Percentiles rank a stretch among this genome's conserved stretches.
Conservation (phyloP, 1,284 basidiomycete species). For the Rugosomyces carneus region DNA sequence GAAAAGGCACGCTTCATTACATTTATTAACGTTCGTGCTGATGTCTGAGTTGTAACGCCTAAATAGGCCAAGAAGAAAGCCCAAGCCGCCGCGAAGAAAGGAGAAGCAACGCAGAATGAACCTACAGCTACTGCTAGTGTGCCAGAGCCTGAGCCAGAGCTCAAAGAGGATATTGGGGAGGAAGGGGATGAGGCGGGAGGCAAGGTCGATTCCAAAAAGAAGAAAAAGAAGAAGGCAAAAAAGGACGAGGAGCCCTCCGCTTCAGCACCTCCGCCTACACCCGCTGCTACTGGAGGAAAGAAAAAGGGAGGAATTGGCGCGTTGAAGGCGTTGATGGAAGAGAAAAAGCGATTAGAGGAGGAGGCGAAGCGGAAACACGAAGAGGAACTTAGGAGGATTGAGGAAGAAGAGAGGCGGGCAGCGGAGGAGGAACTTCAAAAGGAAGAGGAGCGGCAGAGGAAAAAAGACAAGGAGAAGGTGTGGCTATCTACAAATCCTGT, state of each 20-base stretch:
- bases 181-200: conserved; percentile 53
- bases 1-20: conserved; percentile 62
- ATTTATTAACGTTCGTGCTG: not conserved
- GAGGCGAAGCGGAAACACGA: conserved; percentile 64
- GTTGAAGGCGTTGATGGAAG: conserved; percentile 81
- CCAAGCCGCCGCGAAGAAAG: conserved; percentile 84
- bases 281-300: conserved; percentile 46
- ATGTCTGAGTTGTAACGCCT: conserved; percentile 11
- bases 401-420: conserved; percentile 76
- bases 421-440: conserved; percentile 74
- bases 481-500: conserved; percentile 5
- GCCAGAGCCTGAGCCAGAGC: conserved; percentile 23
- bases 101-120: conserved; percentile 29
- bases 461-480: conserved; percentile 91
- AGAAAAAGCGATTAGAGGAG: conserved; percentile 83
- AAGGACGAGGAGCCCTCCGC: conserved; percentile 65
- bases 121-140: conserved; percentile 19
- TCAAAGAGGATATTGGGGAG: conserved; percentile 37
- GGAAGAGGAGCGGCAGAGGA: conserved; percentile 80
- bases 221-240: conserved; percentile 89
- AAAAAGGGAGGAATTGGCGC: conserved; percentile 70
- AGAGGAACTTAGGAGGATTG: conserved; percentile 71
- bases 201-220: conserved; percentile 69
- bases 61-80: conserved; percentile 90
- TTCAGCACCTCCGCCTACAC: conserved; percentile 38